Evolutionary conservation across 768 basidiomycete genomes (phyloP).

Genomic region (Tylopilus plumbeoviolaceoides): DNA sequence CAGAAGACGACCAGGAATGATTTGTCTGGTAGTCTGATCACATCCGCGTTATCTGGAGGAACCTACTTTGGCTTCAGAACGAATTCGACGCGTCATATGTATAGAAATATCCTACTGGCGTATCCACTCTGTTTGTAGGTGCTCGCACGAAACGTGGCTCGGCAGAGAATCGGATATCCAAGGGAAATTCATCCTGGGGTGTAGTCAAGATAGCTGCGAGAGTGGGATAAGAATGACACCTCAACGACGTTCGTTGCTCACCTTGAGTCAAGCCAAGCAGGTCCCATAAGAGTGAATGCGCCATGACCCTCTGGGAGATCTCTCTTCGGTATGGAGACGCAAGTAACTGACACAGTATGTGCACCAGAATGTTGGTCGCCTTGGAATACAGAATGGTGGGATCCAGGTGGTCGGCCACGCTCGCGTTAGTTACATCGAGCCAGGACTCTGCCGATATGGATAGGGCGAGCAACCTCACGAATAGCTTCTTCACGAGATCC

Average conservation of each 20-base stretch:
- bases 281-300: slow-evolving; percentile 20
- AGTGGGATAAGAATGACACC: slow-evolving; percentile 4
- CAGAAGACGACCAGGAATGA: slow-evolving; percentile 46
- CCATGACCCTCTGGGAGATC: slow-evolving; percentile 15
- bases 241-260: background rate
- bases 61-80: slow-evolving; percentile 29
- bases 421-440: slow-evolving; percentile 43
- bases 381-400: slow-evolving; percentile 49
- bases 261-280: slow-evolving; percentile 14
- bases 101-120: slow-evolving; percentile 27
- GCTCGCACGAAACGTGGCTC: slow-evolving; percentile 33
- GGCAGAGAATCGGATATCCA: slow-evolving; percentile 39
- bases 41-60: slow-evolving; percentile 31
- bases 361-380: slow-evolving; percentile 40
- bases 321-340: slow-evolving; percentile 21
- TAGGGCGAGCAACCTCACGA: slow-evolving; percentile 50
- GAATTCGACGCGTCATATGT: background rate
- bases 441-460: slow-evolving; percentile 57
- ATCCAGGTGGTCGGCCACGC: slow-evolving; percentile 37
- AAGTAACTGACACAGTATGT: slow-evolving; percentile 38
- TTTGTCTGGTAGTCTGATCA: slow-evolving; percentile 35
- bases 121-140: slow-evolving; percentile 30
- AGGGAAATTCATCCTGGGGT: slow-evolving; percentile 34
- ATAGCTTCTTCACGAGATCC: slow-evolving; percentile 45
- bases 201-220: slow-evolving; percentile 34